Base-by-base conservation (phyloP, 495 filamentous ascomycete species). In the Penicillium coffeae region DNA sequence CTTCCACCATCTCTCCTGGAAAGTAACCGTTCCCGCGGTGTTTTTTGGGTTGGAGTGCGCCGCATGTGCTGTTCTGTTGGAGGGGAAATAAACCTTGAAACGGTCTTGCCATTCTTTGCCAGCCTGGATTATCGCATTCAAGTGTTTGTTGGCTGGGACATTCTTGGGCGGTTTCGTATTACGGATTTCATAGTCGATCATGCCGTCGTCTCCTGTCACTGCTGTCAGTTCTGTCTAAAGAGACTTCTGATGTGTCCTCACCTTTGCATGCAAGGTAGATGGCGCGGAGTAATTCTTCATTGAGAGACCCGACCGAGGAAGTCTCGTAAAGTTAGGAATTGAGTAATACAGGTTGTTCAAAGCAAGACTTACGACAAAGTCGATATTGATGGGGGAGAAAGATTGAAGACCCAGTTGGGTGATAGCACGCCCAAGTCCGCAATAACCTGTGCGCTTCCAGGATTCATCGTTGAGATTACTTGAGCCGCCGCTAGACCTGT, bases 31-130 rank as follows among this genome's bases (percentile, higher is more conserved):
- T 2, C 93, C 93, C 2, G 77, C 90, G 30, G 72, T 74, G 2
- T 74, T 46, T 13, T 45, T 18, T 3, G 69, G 64, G 0, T 83
- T 83, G 1, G 81, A 83, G 30, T 68, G 82, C 38, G 87, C 89
- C 6, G 56, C 52, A 3, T 53, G 50, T 2, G 96, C 88, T 1
- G 91, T 95, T 1, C 85, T 70, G 1, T 76, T 60, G 0, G 87
- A 90, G 0, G 93, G 94, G 54, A 92, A 98, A 59, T 90, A 96
- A 3, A 96, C 75, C 0, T 82, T 79, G 52, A 91, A 81, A 16
- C 72, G 66, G 19, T 62, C 57, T 25, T 63, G 71, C 66, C 30
- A 90, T 62, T 74, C 65, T 30, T 66, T 52, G 4, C 56, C 55
- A 3, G 51, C 51, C 12, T 42, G 3, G 5, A 43, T 10, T 35